Percentiles rank a stretch among this genome's conserved stretches.
phyloP scores from a whole-genome alignment of 2,329 filamentous ascomycete species.

The Paraphaeosphaeria sporulosa region DNA sequence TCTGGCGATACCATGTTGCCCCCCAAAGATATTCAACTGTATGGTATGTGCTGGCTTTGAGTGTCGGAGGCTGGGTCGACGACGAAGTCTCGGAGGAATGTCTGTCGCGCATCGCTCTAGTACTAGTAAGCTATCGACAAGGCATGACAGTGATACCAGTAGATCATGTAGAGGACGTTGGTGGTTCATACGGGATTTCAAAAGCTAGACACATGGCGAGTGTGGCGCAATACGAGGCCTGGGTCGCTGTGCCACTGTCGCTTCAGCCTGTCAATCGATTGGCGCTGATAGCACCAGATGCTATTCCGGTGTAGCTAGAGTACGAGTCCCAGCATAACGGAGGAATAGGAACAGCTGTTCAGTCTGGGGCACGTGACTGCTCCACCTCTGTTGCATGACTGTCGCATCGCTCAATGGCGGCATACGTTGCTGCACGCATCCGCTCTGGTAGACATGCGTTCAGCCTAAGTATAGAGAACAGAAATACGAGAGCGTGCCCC shows the following conservation, averaged over 20 bases:
- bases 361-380: too few relatives aligned
- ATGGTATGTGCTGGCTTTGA: neutral
- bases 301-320: too few relatives aligned
- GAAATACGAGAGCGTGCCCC: neutral
- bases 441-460: neutral
- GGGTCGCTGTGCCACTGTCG: conserved; percentile 6
- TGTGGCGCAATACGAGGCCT: conserved; percentile 13
- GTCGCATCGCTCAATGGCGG: too few relatives aligned
- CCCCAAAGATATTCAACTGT: neutral
- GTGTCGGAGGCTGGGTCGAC: neutral
- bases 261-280: neutral
- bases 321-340: too few relatives aligned
- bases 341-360: too few relatives aligned
- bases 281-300: too few relatives aligned
- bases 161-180: neutral
- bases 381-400: too few relatives aligned
- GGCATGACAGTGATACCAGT: neutral
- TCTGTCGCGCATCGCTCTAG: too few relatives aligned
- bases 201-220: neutral
- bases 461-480: neutral
- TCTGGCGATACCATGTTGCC: neutral
- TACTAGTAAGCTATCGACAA: neutral
- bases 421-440: too few relatives aligned
- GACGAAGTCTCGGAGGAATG: neutral
- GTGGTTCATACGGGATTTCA: neutral